These are phyloP conservation scores for Coniochaeta sp. DNA, from an alignment of 2,329 filamentous ascomycete species.

Conservation along the genomic window DNA sequence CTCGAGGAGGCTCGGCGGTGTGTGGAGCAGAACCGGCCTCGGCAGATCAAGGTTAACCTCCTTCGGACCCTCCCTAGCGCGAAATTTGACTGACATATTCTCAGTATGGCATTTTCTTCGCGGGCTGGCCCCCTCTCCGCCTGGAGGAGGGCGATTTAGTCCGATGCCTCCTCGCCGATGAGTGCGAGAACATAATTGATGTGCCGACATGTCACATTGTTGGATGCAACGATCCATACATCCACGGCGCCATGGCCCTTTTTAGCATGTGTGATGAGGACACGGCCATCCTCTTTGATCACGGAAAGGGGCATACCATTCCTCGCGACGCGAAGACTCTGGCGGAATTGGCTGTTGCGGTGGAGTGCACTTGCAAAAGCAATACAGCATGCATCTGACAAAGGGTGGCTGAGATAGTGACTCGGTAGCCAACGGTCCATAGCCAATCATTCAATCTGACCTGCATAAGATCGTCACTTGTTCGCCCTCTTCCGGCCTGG, in stretches of 20 bases:
- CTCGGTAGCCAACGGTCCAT: neutral
- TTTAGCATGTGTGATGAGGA: conserved; percentile 34
- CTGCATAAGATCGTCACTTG: neutral
- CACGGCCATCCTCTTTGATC: conserved; percentile 31
- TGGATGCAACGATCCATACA: conserved; percentile 29
- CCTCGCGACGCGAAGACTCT: conserved; percentile 17
- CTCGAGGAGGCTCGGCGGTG: conserved; percentile 6
- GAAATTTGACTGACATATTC: neutral
- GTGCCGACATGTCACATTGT: conserved; percentile 32
- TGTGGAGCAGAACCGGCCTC: conserved; percentile 20
- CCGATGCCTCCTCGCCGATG: conserved; percentile 23
- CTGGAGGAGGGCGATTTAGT: conserved; percentile 21
- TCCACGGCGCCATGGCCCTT: conserved; percentile 27
- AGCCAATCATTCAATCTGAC: neutral
- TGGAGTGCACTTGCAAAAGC: neutral
- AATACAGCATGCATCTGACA: neutral
- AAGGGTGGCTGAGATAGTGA: neutral
- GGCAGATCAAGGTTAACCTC: conserved; percentile 25
- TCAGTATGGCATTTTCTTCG: conserved; percentile 31
- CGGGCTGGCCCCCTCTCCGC: conserved; percentile 33
- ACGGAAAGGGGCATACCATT: conserved; percentile 33
- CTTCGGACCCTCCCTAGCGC: neutral
- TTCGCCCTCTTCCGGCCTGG: neutral
- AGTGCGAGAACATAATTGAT: conserved; percentile 28
- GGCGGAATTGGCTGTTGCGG: neutral